These are phyloP conservation scores for Austroboletus festivus DNA, from an alignment of 768 basidiomycete species.

Conservation along the genomic window DNA sequence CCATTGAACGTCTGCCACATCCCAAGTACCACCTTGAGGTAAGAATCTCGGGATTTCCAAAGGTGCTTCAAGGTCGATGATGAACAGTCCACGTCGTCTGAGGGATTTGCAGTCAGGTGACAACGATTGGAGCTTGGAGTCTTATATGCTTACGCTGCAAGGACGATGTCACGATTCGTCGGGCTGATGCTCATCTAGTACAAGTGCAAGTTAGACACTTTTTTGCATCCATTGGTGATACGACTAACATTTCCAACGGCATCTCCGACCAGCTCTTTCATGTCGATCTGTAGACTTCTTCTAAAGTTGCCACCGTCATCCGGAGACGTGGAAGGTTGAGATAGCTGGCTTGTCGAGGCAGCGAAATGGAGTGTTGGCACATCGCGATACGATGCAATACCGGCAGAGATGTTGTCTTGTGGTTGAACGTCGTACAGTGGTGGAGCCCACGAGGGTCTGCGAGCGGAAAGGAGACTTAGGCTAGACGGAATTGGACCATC, in stretches of 20 bases:
- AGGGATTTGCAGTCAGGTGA: not conserved
- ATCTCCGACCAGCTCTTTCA: constrained; percentile 76
- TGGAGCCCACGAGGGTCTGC: constrained; percentile 33
- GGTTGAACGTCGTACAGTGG: constrained; percentile 26
- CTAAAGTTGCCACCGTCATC: constrained; percentile 62
- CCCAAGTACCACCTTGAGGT: constrained; percentile 96
- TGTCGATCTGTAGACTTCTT: constrained; percentile 67
- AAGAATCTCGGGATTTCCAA: constrained; percentile 87
- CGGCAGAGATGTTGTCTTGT: constrained; percentile 21
- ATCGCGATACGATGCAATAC: constrained; percentile 30
- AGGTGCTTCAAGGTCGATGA: constrained; percentile 89
- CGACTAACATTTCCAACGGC: constrained; percentile 76
- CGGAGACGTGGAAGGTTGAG: constrained; percentile 27
- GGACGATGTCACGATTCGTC: constrained; percentile 80
- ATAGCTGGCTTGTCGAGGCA: constrained; percentile 7
- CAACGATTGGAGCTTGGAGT: not conserved
- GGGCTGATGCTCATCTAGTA: constrained; percentile 95
- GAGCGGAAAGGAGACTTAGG: constrained; percentile 32
- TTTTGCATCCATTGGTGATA: not conserved
- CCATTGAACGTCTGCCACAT: constrained; percentile 92
- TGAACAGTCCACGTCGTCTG: constrained; percentile 86
- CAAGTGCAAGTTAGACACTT: constrained; percentile 5
- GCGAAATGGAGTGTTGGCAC: constrained; percentile 23
- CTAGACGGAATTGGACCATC: constrained; percentile 28
- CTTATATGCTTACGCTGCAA: constrained; percentile 66